Evolutionary conservation across 495 filamentous ascomycete genomes (phyloP), one percentile per base, ranked within the genome.

Genomic region (Lentithecium fluviatile): DNA sequence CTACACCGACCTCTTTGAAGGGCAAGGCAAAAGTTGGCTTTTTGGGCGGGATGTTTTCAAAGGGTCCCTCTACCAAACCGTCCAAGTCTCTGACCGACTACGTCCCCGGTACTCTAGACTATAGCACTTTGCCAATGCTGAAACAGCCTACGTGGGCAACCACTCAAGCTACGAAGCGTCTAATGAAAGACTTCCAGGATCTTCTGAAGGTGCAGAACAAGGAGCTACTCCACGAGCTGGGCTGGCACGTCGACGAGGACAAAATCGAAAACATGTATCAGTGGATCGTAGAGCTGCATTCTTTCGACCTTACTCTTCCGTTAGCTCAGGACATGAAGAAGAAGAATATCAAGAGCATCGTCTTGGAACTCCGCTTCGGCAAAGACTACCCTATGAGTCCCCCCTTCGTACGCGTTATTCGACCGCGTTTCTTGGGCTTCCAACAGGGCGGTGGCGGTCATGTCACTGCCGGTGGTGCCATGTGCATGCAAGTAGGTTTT

Each of bases 281-380:
- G 71, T 96, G 91, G 91, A 91, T 96, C 62, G 85, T 96, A 2
- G 88, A 96, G 70, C 74, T 97, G 0, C 92, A 97, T 71, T 88
- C 84, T 48, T 96, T 97, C 66, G 85, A 91, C 12, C 66, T 76
- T 0, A 57, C 69, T 1, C 76, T 93, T 1, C 90, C 88, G 0
- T 77, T 97, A 2, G 87, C 88, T 0, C 66, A 79, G 34, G 92
- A 96, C 70, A 87, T 97, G 80, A 86, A 86, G 67, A 51, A 64
- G 0, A 76, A 73, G 17, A 75, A 77, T 0, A 47, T 89, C 23
- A 80, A 79, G 8, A 89, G 85, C 68, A 76, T 97, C 24, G 83
- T 95, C 0, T 71, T 95, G 11, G 92, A 97, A 70, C 74, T 96
- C 24, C 87, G 89, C 0, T 96, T 95, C 64, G 82, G 84, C 8